Evolutionary conservation across 2,329 filamentous ascomycete species (phyloP).

Genomic region (Sporothrix pallida): DNA sequence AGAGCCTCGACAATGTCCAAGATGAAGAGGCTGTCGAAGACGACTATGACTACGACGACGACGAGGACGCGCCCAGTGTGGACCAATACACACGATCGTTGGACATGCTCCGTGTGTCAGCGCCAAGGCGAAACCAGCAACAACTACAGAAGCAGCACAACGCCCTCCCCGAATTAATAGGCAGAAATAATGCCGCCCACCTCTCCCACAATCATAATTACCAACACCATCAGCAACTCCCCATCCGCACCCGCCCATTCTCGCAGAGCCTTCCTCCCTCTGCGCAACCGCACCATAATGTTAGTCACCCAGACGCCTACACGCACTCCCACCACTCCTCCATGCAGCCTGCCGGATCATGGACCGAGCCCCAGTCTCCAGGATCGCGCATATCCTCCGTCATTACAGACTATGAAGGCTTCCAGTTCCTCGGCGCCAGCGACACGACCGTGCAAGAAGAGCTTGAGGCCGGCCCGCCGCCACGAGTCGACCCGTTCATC

Average conservation of each 20-base stretch:
- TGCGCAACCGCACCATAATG: background rate
- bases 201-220: constrained; percentile 28
- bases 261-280: background rate
- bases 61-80: background rate
- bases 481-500: constrained; percentile 38
- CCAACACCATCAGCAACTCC: constrained; percentile 29
- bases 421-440: constrained; percentile 38
- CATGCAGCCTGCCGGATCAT: constrained; percentile 24
- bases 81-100: constrained; percentile 38
- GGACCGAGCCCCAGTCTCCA: constrained; percentile 32
- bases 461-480: constrained; percentile 36
- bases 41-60: constrained; percentile 8
- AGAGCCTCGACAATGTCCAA: background rate
- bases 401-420: constrained; percentile 31
- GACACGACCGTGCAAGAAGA: constrained; percentile 41
- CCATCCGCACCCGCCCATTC: constrained; percentile 25
- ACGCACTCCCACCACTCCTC: constrained; percentile 12
- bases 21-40: constrained; percentile 14
- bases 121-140: constrained; percentile 1
- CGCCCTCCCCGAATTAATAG: background rate
- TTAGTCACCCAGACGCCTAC: background rate
- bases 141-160: background rate
- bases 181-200: background rate
- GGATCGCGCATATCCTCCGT: constrained; percentile 12
- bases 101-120: constrained; percentile 28